Evolutionary conservation across 371 early-diverging fungal species (phyloP).

Genomic region (Mortierella sp.): DNA sequence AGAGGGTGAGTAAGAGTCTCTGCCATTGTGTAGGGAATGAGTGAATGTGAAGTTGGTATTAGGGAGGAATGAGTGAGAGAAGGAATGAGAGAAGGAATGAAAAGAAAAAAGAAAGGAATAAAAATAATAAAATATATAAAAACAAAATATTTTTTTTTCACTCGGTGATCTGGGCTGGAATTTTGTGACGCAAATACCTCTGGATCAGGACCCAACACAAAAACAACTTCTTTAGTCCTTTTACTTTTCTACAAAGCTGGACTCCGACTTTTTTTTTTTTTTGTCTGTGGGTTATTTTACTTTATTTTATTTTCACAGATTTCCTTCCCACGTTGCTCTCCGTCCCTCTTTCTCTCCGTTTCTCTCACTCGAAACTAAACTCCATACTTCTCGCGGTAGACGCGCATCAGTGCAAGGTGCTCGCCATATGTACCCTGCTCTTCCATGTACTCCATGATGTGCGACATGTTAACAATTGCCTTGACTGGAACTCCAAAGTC

Average conservation of each 20-base stretch:
- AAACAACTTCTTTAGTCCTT: background rate
- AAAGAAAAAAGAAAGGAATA: background rate
- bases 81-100: background rate
- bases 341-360: too few relatives aligned
- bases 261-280: background rate
- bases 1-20: conserved; percentile 83
- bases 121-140: conserved; percentile 5
- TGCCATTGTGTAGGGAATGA: conserved; percentile 32
- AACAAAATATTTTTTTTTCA: background rate
- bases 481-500: conserved; percentile 84
- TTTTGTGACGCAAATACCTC: background rate
- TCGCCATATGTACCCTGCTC: conserved; percentile 78
- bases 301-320: background rate
- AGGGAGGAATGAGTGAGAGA: conserved; percentile 9
- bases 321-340: background rate
- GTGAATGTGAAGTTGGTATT: conserved; percentile 4
- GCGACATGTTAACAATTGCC: conserved; percentile 88
- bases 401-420: conserved; percentile 73
- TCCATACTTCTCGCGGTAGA: conserved; percentile 81
- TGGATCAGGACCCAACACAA: background rate
- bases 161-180: background rate
- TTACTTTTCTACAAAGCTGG: too few relatives aligned
- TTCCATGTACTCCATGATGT: conserved; percentile 90
- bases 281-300: background rate
- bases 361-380: conserved; percentile 38